phyloP scores from a whole-genome alignment of 805 yeast species.

The Starmera dryadoides region DNA sequence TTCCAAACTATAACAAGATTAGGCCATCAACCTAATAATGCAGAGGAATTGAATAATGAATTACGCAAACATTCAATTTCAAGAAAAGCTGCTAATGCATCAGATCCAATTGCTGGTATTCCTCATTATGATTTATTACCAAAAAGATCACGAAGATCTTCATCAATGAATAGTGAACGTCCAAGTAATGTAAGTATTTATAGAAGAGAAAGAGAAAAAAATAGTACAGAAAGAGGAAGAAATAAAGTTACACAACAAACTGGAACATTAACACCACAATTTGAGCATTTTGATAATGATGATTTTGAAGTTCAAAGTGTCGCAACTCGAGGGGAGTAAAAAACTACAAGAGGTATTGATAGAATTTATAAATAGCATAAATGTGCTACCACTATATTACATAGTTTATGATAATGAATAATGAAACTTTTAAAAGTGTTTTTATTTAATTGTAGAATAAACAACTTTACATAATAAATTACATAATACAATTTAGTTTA shows the following conservation, averaged over 20 bases:
- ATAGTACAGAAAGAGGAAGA: background rate
- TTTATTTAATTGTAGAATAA: too few relatives aligned
- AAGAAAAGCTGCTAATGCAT: conserved; percentile 31
- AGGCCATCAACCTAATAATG: conserved; percentile 8
- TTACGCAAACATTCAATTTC: conserved; percentile 32
- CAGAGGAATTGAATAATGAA: conserved; percentile 23
- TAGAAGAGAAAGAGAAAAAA: background rate
- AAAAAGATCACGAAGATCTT: background rate
- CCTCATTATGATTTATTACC: conserved; percentile 18
- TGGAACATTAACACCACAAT: background rate
- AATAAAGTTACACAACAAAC: background rate
- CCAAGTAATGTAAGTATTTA: background rate
- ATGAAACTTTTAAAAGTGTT: too few relatives aligned
- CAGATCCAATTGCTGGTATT: conserved; percentile 41
- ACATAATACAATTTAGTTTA: background rate
- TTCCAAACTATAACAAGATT: background rate
- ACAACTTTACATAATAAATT: too few relatives aligned
- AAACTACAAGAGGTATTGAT: too few relatives aligned
- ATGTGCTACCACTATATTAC: too few relatives aligned
- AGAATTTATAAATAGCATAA: too few relatives aligned
- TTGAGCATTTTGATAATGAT: conserved; percentile 7
- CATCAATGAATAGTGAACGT: background rate
- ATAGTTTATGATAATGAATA: too few relatives aligned
- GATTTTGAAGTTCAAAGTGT: conserved; percentile 10
- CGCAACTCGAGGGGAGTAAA: too few relatives aligned